Base-by-base conservation (phyloP, 2,329 filamentous ascomycete genomes). In the Botrytis tulipae region DNA sequence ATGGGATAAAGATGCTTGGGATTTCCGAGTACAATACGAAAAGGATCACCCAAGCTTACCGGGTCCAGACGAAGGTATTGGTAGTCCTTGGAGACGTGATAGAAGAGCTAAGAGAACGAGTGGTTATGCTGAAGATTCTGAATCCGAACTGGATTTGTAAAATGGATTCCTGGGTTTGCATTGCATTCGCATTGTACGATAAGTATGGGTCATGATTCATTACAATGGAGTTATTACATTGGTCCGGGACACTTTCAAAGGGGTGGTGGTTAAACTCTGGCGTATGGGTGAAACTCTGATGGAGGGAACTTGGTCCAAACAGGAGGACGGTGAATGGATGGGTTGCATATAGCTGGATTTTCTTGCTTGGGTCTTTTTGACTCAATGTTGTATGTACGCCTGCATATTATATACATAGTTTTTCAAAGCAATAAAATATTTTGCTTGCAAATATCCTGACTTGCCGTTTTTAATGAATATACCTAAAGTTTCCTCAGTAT, bases 1-100 rank as follows among this genome's bases (percentile, higher is more conserved):
- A 72, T 98, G 95, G 93, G 93, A 97, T 80, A 84, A 82, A 32
- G 87, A 90, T 73, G 91, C 92, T 5, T 83, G 84, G 40, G 85
- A 86, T 72, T 85, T 89, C 48, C 84, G 86, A 74, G 82, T 81
- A 29, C 82, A 83, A 73, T 92, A 89, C 74, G 86, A 88, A 73
- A 83, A 81, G 74, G 85, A 86, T 6, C 84, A 91, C 78, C 87
- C 88, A 4, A 83, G 83, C 57, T 74, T 81, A n/a, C 78, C 82
- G 10, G 79, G 77, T n/a, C 80, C 81, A 48, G 79, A 80, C 51
- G 82, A 82, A 66, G 60, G 60, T 14, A 51, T 75, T n/a, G 77
- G 78, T 40, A 81, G 76, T 65, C 79, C 77, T 29, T 76, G 75
- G 59, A 79, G 76, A 66, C 77, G 80, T 71, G 80, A 81, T 73